These are phyloP conservation scores for Apiotrichum siamense DNA, from an alignment of 1,284 basidiomycete species.

Conservation along the genomic window DNA sequence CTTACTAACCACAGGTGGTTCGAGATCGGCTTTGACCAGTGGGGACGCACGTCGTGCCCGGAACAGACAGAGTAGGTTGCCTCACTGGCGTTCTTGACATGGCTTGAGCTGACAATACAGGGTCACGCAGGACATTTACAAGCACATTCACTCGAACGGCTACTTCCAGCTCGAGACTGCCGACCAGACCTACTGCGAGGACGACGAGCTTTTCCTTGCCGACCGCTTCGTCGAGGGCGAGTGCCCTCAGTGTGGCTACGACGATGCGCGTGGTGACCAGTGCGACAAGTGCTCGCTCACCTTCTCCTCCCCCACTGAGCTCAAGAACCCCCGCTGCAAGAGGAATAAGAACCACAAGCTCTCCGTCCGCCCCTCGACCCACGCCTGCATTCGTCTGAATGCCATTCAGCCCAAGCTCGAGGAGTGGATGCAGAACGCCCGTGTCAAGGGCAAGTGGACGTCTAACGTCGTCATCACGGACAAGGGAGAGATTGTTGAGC, in stretches of 20 bases:
- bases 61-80: slow-evolving; percentile 76
- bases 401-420: slow-evolving; percentile 75
- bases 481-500: slow-evolving; percentile 84
- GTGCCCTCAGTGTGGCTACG: slow-evolving; percentile 82
- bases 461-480: slow-evolving; percentile 82
- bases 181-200: slow-evolving; percentile 89
- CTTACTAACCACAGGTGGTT: slow-evolving; percentile 38
- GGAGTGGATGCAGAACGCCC: slow-evolving; percentile 78
- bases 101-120: slow-evolving; percentile 49
- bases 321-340: slow-evolving; percentile 93
- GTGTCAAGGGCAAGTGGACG: slow-evolving; percentile 81
- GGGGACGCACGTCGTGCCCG: slow-evolving; percentile 88
- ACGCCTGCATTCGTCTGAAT: slow-evolving; percentile 90
- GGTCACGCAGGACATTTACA: slow-evolving; percentile 81
- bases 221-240: slow-evolving; percentile 93
- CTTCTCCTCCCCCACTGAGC: slow-evolving; percentile 79
- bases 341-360: slow-evolving; percentile 74
- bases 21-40: slow-evolving; percentile 80
- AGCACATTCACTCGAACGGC: slow-evolving; percentile 69
- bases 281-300: slow-evolving; percentile 93
- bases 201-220: slow-evolving; percentile 85
- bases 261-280: slow-evolving; percentile 96
- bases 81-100: neutral
- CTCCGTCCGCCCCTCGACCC: slow-evolving; percentile 70
- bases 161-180: slow-evolving; percentile 73